Conservation (phyloP, 345 rosid genomes). For the Salix purpurea region DNA sequence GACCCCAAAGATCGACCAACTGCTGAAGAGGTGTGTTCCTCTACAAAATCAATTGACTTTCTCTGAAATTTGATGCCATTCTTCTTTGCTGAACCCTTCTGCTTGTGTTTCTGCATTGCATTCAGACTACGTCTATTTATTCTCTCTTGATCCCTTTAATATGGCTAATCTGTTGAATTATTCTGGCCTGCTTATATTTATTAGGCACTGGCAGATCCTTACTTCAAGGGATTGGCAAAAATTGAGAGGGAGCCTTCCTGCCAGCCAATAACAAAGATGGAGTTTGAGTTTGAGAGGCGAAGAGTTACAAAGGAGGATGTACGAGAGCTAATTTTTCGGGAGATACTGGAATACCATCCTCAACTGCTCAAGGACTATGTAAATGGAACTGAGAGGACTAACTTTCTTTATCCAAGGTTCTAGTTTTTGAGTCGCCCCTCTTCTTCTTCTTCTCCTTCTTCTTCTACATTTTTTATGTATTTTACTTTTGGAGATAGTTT, state of each 20-base stretch:
- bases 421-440: constrained; percentile 2
- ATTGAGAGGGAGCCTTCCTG: constrained; percentile 94
- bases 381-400: constrained; percentile 81
- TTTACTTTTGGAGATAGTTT: background rate
- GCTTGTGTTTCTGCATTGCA: background rate
- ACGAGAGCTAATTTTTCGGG: constrained; percentile 75
- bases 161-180: background rate
- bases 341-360: constrained; percentile 93
- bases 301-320: constrained; percentile 89
- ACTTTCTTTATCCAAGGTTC: constrained; percentile 93
- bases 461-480: background rate
- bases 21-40: constrained; percentile 73
- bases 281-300: constrained; percentile 92
- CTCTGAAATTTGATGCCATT: background rate
- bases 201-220: constrained; percentile 87
- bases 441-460: background rate
- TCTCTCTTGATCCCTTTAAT: background rate
- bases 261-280: constrained; percentile 93
- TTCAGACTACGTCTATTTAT: background rate
- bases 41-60: background rate
- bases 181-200: constrained; percentile 10
- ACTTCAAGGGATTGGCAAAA: constrained; percentile 82
- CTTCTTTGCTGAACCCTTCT: background rate
- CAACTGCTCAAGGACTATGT: constrained; percentile 77
- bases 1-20: constrained; percentile 91